Base-by-base conservation (phyloP, 768 basidiomycete genomes). In the Cystofilobasidium ferigula region DNA sequence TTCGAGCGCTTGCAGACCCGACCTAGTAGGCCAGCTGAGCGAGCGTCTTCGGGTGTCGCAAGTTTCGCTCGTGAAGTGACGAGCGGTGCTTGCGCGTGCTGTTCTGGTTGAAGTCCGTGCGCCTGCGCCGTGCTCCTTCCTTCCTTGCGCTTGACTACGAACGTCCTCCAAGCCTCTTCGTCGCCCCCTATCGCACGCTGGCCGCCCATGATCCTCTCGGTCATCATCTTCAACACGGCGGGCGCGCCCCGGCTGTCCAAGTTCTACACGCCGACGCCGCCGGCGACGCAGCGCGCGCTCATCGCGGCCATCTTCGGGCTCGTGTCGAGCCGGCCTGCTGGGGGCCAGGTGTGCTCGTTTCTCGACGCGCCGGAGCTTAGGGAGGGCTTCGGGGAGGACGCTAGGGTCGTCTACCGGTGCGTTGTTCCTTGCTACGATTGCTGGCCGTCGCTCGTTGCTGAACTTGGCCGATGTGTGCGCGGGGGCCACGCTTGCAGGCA, bases 261-360 rank as follows among this genome's bases (percentile, higher is more conserved):
- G 69, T 77, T 77, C 72, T 77, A 74, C 68, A 76, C 75, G 4
- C 71, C 74, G 12, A 69, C 74, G 26, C 67, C 75, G 12, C 72
- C 74, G 0, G 61, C 70, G 8, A 62, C 70, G 20, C 71, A 73
- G 62, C 72, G 73, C 69, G 69, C 72, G 26, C 80, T 93, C 36
- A 83, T 94, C 58, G 83, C 87, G 70, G 87, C 87, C 80, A 97
- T 98, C 75, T 97, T 89, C 77, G 84, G 85, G 22, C 83, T 97
- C 60, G 83, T 99, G 58, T 86, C 84, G 59, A 80, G 85, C 45
- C 85, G 95, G 13, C 87, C 89, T 16, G 79, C 84, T 3, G 84
- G 84, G 0, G 51, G 51, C 30, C 51, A 54, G 51, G 80, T 95
- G 12, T 99, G 95, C 78, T 98, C 97, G 77, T 99, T 98, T 75